A percentile compares a stretch with the other conserved stretches of the same genome.
Evolutionary conservation across 305 asterid genomes (phyloP).

Genomic region (Plantago coronopus): DNA sequence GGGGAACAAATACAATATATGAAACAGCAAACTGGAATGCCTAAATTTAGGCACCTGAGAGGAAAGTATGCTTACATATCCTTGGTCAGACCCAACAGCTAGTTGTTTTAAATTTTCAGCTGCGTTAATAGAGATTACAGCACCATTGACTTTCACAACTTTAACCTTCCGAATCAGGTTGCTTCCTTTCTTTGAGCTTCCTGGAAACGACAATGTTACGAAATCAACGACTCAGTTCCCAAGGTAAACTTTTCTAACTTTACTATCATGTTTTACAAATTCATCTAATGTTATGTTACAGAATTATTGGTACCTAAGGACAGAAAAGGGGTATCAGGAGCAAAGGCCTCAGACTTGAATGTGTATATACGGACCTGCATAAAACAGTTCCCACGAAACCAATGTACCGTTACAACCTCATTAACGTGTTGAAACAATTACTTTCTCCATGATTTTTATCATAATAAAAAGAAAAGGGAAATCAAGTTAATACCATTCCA

Average conservation of each 20-base stretch:
- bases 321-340: slow-evolving; percentile 59
- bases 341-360: slow-evolving; percentile 67
- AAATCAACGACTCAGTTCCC: neutral
- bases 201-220: slow-evolving; percentile 25
- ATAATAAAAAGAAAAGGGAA: neutral
- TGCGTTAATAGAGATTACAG: slow-evolving; percentile 50
- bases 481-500: slow-evolving; percentile 33
- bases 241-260: neutral
- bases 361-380: slow-evolving; percentile 73
- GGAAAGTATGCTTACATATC: slow-evolving; percentile 55
- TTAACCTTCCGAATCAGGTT: slow-evolving; percentile 56
- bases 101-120: slow-evolving; percentile 56
- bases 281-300: neutral
- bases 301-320: slow-evolving; percentile 57
- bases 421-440: slow-evolving; percentile 1
- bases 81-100: slow-evolving; percentile 90
- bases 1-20: slow-evolving; percentile 7
- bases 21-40: neutral
- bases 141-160: slow-evolving; percentile 70
- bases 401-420: neutral
- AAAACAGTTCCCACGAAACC: slow-evolving; percentile 16
- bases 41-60: neutral
- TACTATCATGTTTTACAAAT: neutral
- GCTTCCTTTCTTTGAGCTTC: slow-evolving; percentile 75
- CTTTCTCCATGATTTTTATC: neutral